Base-by-base conservation (phyloP, 345 rosid genomes). In the Syzygium grande region DNA sequence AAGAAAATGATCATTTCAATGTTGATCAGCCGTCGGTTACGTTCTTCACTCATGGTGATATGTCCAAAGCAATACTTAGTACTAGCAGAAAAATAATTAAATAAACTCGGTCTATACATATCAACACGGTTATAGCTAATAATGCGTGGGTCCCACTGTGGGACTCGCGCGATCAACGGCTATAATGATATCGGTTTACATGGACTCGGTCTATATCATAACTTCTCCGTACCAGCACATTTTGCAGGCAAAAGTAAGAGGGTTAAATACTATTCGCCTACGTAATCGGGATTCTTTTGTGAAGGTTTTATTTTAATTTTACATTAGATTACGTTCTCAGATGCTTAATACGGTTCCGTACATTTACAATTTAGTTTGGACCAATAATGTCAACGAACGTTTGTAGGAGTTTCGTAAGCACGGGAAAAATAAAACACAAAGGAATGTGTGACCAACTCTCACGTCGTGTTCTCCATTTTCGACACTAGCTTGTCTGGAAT, bases 91-190 rank as follows among this genome's bases (percentile, higher is more conserved):
- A 68, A 34, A 68, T 17, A 17, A 68, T 34, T 17, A 34, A 9
- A 8, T 68, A 34, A 4, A 68, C 79, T 34, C 1, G 0, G 2
- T 68, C 22, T 34, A 16, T 34, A 34, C 0, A 16, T 11, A 68
- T 30, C 7, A 53, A 6, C 7, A 16, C 17, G 56, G 17, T 53
- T 2, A 6, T 53, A 53, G 21, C 21, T 19, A 7, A 43, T 6
- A 5, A 53, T 7, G 11, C 8, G 23, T 17, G 25, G 11, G 4
- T 73, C 25, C 19, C 3, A 4, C 1, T 2, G 10, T 9, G 13
- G 0, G 11, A 73, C 4, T 6, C 17, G 3, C 19, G 0, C 13
- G 1, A 6, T n/a, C 73, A 13, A 14, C 9, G 30, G n/a, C 34
- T n/a, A 61, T n/a, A n/a, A 30, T 30, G 5, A 65, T 30, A 65